These are phyloP conservation scores for Pichia sp. DNA, from an alignment of 1,139 yeast species.

Conservation along the genomic window DNA sequence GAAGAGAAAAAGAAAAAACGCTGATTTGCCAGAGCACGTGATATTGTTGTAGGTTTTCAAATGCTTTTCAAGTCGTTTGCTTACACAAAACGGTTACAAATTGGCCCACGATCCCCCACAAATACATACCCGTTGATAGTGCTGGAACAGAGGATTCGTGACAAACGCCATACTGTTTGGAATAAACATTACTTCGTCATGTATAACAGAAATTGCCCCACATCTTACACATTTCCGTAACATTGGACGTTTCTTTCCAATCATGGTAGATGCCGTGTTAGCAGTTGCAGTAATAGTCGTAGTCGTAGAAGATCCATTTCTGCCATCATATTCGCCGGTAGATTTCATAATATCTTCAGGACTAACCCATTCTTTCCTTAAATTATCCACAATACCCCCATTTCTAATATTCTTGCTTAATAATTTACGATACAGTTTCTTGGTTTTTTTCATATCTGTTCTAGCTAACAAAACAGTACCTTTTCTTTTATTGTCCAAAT, in stretches of 20 bases:
- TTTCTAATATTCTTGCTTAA: constrained; percentile 20
- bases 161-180: constrained; percentile 24
- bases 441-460: constrained; percentile 19
- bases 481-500: not conserved
- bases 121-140: constrained; percentile 62
- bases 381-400: constrained; percentile 26
- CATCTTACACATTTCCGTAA: constrained; percentile 61
- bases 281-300: constrained; percentile 37
- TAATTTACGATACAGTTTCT: constrained; percentile 17
- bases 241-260: constrained; percentile 20
- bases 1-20: too few species aligned
- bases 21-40: too few species aligned
- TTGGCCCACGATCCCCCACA: constrained; percentile 77
- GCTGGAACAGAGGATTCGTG: constrained; percentile 30
- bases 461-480: constrained; percentile 1
- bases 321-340: constrained; percentile 3
- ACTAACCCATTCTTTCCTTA: constrained; percentile 26
- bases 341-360: constrained; percentile 23
- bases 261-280: constrained; percentile 32
- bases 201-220: constrained; percentile 50
- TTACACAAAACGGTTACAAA: constrained; percentile 14
- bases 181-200: constrained; percentile 33
- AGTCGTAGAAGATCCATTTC: constrained; percentile 4
- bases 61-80: not conserved
- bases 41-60: too few species aligned